Base-by-base conservation (phyloP, 768 basidiomycete species). In the Kwoniella sp. region DNA sequence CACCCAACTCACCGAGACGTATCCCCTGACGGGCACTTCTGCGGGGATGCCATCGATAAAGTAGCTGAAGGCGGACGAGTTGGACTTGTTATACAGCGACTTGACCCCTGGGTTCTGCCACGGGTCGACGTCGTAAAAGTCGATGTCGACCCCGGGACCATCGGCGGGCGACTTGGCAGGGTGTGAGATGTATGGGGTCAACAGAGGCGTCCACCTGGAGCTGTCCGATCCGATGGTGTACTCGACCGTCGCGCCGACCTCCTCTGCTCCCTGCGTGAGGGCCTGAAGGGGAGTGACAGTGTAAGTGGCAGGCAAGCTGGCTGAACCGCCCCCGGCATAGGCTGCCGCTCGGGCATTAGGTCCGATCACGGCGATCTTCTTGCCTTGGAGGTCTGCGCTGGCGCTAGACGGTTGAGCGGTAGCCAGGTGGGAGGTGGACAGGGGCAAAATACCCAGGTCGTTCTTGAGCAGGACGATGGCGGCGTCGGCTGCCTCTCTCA, bases 311-410 rank as follows among this genome's bases (percentile, higher is more conserved):
- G 82, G 84, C 42, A 89, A 77, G 2, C 82, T 79, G 1, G 84
- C 83, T 10, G 84, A 83, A n/a, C 86, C 86, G 23, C 87, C 86
- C n/a, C 87, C 87, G 14, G 69, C 59, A 39, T 62, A 57, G 6
- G 57, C 53, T 7, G 63, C 59, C 9, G 67, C 44, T 29, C 65
- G 61, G 20, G 75, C 75, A 53, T 75, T 67, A 12, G 53, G 53
- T 2, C 87, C 87, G 27, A 89, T 77, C 37, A 89, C 82, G 0
- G 86, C 86, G 28, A 88, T 76, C 72, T 83, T 87, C 51, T 62
- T 55, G 45, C 86, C 59, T 7, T 73, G 19, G 23, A 29, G 17
- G 23, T 26, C 23, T n/a, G n/a, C n/a, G n/a, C n/a, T n/a, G n/a
- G 56, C n/a, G n/a, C n/a, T n/a, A n/a, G n/a, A n/a, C n/a, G n/a